phyloP scores from a whole-genome alignment of 2,329 filamentous ascomycete species.

The Penicillium italicum region DNA sequence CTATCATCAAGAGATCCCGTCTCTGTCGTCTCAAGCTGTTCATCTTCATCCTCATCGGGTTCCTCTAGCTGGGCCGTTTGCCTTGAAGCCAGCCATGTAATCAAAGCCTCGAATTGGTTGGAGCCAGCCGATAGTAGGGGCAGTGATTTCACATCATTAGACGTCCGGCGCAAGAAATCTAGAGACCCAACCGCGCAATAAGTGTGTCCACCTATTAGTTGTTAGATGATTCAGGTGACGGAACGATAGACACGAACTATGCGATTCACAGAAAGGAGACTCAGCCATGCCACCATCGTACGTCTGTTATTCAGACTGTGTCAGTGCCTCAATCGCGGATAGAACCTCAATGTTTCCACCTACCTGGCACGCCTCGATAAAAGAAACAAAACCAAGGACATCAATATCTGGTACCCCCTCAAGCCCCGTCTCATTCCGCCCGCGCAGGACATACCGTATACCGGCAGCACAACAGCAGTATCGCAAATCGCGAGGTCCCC shows the following conservation, averaged over 20 bases:
- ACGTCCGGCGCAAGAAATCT: slow-evolving; percentile 65
- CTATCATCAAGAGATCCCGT: slow-evolving; percentile 23
- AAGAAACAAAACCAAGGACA: slow-evolving; percentile 63
- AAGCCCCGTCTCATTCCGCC: slow-evolving; percentile 53
- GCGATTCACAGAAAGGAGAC: slow-evolving; percentile 73
- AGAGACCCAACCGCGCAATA: slow-evolving; percentile 82
- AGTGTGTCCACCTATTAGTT: slow-evolving; percentile 70
- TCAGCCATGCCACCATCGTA: slow-evolving; percentile 85
- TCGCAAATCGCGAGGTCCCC: slow-evolving; percentile 78
- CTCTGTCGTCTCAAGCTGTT: not conserved
- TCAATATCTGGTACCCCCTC: slow-evolving; percentile 68
- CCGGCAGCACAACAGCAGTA: slow-evolving; percentile 82
- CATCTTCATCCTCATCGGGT: slow-evolving; percentile 12
- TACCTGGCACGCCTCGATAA: slow-evolving; percentile 66
- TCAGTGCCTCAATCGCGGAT: not conserved
- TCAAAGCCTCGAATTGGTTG: slow-evolving; percentile 34
- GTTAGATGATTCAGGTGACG: slow-evolving; percentile 22
- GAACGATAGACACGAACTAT: slow-evolving; percentile 54
- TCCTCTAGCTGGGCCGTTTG: slow-evolving; percentile 57
- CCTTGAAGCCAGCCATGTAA: slow-evolving; percentile 60
- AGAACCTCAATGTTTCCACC: slow-evolving; percentile 5
- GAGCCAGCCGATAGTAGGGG: slow-evolving; percentile 28
- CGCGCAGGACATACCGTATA: slow-evolving; percentile 77
- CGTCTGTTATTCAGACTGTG: slow-evolving; percentile 50
- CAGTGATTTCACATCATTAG: slow-evolving; percentile 30